A percentile compares a stretch with the other conserved stretches of the same genome.
These are phyloP conservation scores for Globisporangium solare DNA, from an alignment of 352 stramenopile species.

Conservation along the genomic window DNA sequence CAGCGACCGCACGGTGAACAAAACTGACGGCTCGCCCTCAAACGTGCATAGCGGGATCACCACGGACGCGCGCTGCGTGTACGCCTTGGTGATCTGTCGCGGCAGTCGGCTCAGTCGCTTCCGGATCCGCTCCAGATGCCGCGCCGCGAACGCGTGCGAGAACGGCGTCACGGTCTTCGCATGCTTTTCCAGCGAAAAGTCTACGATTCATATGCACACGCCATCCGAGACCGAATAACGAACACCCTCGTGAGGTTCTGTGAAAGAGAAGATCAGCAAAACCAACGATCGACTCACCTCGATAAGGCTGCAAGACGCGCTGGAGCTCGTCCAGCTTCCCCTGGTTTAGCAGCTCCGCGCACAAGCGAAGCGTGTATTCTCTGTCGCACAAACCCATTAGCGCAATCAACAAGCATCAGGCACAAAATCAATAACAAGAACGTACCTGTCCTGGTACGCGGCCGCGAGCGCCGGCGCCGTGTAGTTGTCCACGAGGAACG, in stretches of 20 bases:
- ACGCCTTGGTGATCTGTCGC: slow-evolving; percentile 91
- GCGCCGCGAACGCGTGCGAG: slow-evolving; percentile 71
- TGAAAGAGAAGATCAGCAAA: not conserved
- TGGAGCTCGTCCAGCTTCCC: slow-evolving; percentile 71
- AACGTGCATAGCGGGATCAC: slow-evolving; percentile 97
- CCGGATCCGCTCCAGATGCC: slow-evolving; percentile 90
- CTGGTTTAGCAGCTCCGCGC: slow-evolving; percentile 65
- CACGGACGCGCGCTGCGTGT: slow-evolving; percentile 89
- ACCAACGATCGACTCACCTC: slow-evolving; percentile 23
- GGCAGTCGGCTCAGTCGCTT: slow-evolving; percentile 94
- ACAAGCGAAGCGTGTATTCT: slow-evolving; percentile 77
- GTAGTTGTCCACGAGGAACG: slow-evolving; percentile 95
- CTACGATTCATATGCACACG: slow-evolving; percentile 15
- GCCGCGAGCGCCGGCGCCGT: slow-evolving; percentile 92
- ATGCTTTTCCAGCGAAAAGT: slow-evolving; percentile 42
- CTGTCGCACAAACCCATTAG: slow-evolving; percentile 15
- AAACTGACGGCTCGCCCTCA: slow-evolving; percentile 90
- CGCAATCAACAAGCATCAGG: not conserved
- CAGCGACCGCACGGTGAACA: slow-evolving; percentile 94
- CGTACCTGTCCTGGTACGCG: slow-evolving; percentile 93
- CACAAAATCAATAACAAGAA: too few relatives aligned
- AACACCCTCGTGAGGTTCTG: slow-evolving; percentile 1
- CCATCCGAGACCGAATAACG: too few relatives aligned
- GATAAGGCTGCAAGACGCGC: slow-evolving; percentile 70
- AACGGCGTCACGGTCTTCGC: slow-evolving; percentile 42